Conservation (phyloP, 148 eudicot species). For the Vaccinium vitisidaea region DNA sequence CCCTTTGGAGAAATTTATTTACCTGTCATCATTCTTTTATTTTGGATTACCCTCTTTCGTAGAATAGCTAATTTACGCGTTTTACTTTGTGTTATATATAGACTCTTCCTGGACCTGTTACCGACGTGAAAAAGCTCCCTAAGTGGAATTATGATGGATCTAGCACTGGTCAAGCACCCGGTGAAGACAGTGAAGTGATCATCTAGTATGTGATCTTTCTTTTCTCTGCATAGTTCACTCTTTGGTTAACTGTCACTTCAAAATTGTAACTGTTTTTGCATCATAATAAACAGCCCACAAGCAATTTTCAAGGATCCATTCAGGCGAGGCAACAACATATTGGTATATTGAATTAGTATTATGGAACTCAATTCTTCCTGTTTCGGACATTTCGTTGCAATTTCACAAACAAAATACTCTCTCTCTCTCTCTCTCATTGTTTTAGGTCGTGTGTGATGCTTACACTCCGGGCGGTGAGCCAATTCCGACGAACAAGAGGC, state of each 20-base stretch:
- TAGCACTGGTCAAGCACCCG: constrained; percentile 59
- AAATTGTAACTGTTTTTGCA: neutral
- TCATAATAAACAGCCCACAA: constrained; percentile 31
- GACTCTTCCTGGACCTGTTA: constrained; percentile 46
- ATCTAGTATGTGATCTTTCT: constrained; percentile 29
- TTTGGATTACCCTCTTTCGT: neutral
- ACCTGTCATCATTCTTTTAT: neutral
- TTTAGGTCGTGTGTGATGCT: constrained; percentile 49
- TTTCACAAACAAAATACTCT: neutral
- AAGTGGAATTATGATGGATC: constrained; percentile 64
- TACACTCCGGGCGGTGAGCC: constrained; percentile 54
- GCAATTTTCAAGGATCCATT: constrained; percentile 49
- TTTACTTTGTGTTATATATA: neutral
- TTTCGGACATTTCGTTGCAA: neutral
- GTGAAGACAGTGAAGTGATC: constrained; percentile 49
- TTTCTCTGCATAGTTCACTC: neutral
- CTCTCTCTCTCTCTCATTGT: neutral
- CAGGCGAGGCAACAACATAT: constrained; percentile 43
- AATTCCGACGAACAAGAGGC: constrained; percentile 54
- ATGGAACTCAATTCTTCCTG: neutral
- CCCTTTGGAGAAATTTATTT: neutral
- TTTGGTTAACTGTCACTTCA: neutral
- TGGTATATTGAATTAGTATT: constrained; percentile 21
- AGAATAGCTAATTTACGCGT: neutral
- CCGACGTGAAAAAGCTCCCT: constrained; percentile 43